Base-by-base conservation (phyloP, 2,329 filamentous ascomycete genomes). In the Epichloe aotearoae region DNA sequence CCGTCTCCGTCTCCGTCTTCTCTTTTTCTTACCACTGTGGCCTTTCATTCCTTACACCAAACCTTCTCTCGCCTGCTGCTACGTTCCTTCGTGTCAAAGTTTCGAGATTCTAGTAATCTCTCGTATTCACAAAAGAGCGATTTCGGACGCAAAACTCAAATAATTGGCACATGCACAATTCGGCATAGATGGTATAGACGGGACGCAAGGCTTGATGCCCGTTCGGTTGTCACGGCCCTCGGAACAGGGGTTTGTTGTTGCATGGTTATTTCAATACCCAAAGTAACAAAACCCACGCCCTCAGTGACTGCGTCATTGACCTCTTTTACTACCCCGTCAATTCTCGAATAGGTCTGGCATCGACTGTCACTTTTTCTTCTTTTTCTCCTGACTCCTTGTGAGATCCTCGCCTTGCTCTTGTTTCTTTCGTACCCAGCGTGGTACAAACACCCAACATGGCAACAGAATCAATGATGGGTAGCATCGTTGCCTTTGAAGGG, bases 401-500 rank as follows among this genome's bases (percentile, higher is more conserved):
- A 37, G 7, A 26, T 38, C 17, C 14, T 10, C 19, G 15, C 15
- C 23, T 23, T 45, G 15, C 15, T 40, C n/a, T 43, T 17, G 33
- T 12, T 17, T 46, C n/a, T 14, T 17, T 23, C 2, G 6, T 17
- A 45, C 14, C 33, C n/a, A 8, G 10, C 41, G n/a, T 36, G 11
- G 34, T 44, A 12, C 23, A 41, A 7, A 30, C 11, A 23, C 37
- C 57, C 37, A 51, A 51, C 43, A 50, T 53, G 40, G 51, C 59
- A 52, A 56, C 58, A 48, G 43, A 41, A 7, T 45, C 33, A n/a
- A 41, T 54, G 34, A 50, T 58, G 45, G 78, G 79, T 45, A 76
- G 71, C 59, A 64, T 83, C 49, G 70, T 84, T 49, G 77, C 79
- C 54, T 73, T 84, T 51, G 80, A 83, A 59, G 80, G 80, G 5